Evolutionary conservation across 148 eudicot genomes (phyloP).

Genomic region (Tetragonia tetragonoides): DNA sequence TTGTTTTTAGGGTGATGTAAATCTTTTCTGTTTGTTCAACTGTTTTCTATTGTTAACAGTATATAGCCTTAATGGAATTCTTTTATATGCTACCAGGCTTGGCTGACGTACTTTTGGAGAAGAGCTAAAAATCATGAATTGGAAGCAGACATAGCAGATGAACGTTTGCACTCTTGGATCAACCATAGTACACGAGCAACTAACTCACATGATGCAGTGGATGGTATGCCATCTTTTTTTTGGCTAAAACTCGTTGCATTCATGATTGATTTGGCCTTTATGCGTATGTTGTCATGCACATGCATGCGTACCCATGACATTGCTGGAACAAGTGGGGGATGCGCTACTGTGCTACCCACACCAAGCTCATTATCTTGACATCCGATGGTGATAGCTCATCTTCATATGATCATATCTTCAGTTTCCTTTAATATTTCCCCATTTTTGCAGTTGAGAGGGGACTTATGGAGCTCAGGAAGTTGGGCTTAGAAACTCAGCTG

Average conservation of each 20-base stretch:
- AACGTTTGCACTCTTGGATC: conserved; percentile 62
- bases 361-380: no score
- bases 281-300: background rate
- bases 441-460: conserved; percentile 65
- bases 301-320: no score
- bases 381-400: no score
- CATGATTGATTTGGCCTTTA: background rate
- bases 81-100: conserved; percentile 47
- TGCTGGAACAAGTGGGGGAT: no score
- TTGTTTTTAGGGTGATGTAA: no score
- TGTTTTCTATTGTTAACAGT: background rate
- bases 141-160: conserved; percentile 76
- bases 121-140: conserved; percentile 67
- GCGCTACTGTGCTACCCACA: no score
- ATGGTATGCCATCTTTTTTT: conserved; percentile 47
- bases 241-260: background rate
- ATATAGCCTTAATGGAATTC: background rate
- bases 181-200: conserved; percentile 40
- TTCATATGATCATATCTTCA: background rate
- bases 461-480: conserved; percentile 72
- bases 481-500: conserved; percentile 68
- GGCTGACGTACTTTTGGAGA: conserved; percentile 86
- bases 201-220: conserved; percentile 74
- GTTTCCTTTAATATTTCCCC: background rate
- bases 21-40: no score